These are phyloP conservation scores for Cercis canadensis DNA, from an alignment of 306 rosid species.

Conservation along the genomic window DNA sequence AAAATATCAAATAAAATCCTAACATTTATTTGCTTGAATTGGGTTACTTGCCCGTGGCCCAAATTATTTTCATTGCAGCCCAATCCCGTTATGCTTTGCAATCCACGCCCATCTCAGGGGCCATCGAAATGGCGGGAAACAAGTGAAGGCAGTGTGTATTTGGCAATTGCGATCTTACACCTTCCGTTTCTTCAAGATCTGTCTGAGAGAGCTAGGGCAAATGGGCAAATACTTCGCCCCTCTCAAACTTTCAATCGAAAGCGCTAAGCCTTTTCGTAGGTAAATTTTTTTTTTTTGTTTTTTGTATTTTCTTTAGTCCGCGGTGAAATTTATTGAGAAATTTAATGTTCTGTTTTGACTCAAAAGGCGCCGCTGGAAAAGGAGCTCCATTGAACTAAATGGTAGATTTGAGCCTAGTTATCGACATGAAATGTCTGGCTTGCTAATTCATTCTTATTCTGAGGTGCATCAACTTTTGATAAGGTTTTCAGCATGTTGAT, in stretches of 20 bases:
- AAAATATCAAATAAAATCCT: too few species aligned
- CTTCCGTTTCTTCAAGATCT: background rate
- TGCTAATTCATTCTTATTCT: conserved; percentile 53
- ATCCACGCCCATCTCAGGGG: background rate
- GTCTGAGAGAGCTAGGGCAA: background rate
- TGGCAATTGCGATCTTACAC: background rate
- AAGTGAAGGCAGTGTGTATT: background rate
- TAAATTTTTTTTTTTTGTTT: background rate
- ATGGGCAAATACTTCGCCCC: conserved; percentile 51
- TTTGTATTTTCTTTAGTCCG: background rate
- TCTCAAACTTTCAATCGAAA: conserved; percentile 10
- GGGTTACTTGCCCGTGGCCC: background rate
- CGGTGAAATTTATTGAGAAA: background rate
- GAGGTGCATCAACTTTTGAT: conserved; percentile 35
- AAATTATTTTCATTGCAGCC: background rate
- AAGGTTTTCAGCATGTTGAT: too few species aligned
- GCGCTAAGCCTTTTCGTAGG: conserved; percentile 33
- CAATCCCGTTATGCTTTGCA: background rate
- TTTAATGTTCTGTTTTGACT: background rate
- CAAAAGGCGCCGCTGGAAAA: conserved; percentile 49
- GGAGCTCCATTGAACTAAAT: conserved; percentile 49
- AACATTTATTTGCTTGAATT: background rate
- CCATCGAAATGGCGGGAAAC: conserved; percentile 37
- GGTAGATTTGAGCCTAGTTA: conserved; percentile 51
- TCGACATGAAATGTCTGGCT: conserved; percentile 46